Evolutionary conservation across 345 rosid species (phyloP), one percentile per base, ranked within the genome.

Genomic region (Bruguiera parviflora): DNA sequence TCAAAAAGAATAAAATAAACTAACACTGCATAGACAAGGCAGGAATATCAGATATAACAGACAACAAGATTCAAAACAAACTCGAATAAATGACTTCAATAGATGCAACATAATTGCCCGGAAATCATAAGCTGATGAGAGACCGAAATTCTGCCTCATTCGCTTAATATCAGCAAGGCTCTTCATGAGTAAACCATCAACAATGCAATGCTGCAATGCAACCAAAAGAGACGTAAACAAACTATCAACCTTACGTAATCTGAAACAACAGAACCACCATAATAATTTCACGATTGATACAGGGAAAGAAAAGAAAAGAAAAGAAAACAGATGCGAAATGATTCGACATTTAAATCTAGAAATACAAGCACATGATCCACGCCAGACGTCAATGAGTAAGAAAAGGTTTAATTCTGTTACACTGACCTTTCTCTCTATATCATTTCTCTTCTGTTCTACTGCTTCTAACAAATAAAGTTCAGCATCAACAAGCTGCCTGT

Each of bases 11-110:
- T 10, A 37, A 22, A 22, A 62, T 37, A 8, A 18, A 21, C 22
- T 4, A 18, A 7, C 47, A 27, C 29, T 5, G 27, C 27, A 57
- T 16, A 13, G 29, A 6, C 33, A 63, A 3, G 28, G 15, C 6
- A 19, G 24, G 18, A 66, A 52, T 5, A 53, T 13, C 6, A 28
- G 18, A 20, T 3, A 21, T 7, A n/a, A n/a, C 22, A 66, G 37
- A 39, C 58, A 5, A 19, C 25, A 53, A 6, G 22, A 31, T 53
- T 10, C 22, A 11, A 32, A 6, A 53, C 61, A 20, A 66, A 66
- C 70, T 49, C 35, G 20, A 5, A 66, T 53, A 55, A 53, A 66
- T 53, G 70, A 66, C 61, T 66, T 66, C 49, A 37, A 37, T 27
- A 62, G 47, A 27, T 62, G 47, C 21, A 62, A 35, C 51, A 62